Evolutionary conservation across 1,139 yeast species (phyloP), one percentile per base, ranked within the genome.

Genomic region (Kluyveromyces marxianus): DNA sequence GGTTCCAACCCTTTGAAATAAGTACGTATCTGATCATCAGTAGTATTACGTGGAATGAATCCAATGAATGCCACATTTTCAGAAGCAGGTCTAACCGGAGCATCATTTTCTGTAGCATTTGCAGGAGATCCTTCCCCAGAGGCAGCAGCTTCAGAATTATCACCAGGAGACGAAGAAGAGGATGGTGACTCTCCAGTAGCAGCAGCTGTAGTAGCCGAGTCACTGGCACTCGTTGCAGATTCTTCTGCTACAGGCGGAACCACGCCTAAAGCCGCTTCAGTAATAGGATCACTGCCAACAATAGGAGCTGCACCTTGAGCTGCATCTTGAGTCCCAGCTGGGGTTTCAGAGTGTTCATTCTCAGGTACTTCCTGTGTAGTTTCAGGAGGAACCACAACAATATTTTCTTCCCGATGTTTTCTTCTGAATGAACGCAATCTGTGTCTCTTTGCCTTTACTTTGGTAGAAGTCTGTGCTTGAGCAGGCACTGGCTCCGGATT

Each of bases 31-130:
- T 69, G 72, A 8, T 63, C 62, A 52, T 74, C 79, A 2, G 71
- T 67, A 3, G 67, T 60, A 28, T 60, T 63, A 14, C 61, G 64
- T 35, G 75, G 70, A 44, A 81, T 65, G 34, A 69, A 72, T 4
- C 74, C 67, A 41, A 81, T 72, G 55, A 72, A 80, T 14, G 82
- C 65, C 1, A 84, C 77, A 51, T 76, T 76, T 4, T 62, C 56
- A 1, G 83, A 73, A 21, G 30, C 21, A 8, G 39, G 39, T 31
- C 29, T 10, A 8, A 31, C 32, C 27, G 30, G 29, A 33, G 42
- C 25, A 28, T 35, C 35, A n/a, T n/a, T 31, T 8, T n/a, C 29
- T 25, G 37, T 10, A 7, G 37, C 10, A 24, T 21, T 14, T 4
- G 8, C 8, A 7, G 8, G 2, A 7, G 31, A 29, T 7, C 39